A percentile compares a stretch with the other conserved stretches of the same genome.
Evolutionary conservation across 2,329 filamentous ascomycete species (phyloP).

Genomic region (Alternaria burnsii): DNA sequence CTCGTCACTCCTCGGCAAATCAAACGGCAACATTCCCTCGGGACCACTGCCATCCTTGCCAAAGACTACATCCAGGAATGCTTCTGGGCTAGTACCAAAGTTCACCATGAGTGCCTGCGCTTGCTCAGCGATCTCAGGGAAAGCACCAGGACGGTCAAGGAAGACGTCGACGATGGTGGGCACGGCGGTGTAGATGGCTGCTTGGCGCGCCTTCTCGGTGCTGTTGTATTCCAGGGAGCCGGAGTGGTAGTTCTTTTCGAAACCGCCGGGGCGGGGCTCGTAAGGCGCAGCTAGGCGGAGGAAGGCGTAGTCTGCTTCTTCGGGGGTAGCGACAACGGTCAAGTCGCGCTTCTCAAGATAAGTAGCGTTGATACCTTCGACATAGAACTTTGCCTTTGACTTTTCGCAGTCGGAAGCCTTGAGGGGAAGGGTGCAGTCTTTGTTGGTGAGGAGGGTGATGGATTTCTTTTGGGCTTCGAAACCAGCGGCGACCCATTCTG

Average conservation of each 20-base stretch:
- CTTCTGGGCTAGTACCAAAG: conserved; percentile 53
- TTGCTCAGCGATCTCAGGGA: conserved; percentile 54
- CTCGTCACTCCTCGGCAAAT: conserved; percentile 56
- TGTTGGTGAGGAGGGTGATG: conserved; percentile 51
- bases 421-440: conserved; percentile 42
- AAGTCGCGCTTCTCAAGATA: conserved; percentile 44
- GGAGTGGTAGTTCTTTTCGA: conserved; percentile 52
- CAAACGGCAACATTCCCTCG: conserved; percentile 57
- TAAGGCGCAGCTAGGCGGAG: conserved; percentile 53
- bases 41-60: conserved; percentile 49
- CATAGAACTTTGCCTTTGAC: conserved; percentile 46
- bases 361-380: conserved; percentile 47
- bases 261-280: conserved; percentile 54
- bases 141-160: conserved; percentile 55
- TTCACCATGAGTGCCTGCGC: conserved; percentile 53
- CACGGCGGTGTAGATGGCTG: conserved; percentile 51
- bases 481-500: conserved; percentile 53
- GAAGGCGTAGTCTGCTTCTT: conserved; percentile 55
- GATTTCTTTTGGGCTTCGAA: conserved; percentile 50
- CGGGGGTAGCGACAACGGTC: conserved; percentile 45
- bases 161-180: conserved; percentile 56
- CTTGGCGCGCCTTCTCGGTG: conserved; percentile 51
- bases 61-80: conserved; percentile 57
- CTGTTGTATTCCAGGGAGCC: conserved; percentile 55
- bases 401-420: conserved; percentile 15